Conservation (phyloP, 768 basidiomycete species). For the Leccinum boreale region DNA sequence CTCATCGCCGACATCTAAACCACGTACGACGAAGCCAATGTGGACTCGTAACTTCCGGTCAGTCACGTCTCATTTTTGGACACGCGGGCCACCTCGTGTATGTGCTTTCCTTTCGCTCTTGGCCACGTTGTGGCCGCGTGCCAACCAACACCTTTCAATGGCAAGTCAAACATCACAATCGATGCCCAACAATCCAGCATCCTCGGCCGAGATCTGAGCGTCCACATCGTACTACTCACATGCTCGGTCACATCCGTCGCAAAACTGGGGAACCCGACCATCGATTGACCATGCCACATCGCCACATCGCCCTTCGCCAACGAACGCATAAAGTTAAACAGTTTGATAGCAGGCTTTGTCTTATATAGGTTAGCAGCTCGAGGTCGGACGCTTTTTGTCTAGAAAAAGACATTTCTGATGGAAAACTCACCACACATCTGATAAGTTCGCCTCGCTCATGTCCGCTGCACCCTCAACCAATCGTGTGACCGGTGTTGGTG, state of each 20-base stretch:
- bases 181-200: conserved; percentile 37
- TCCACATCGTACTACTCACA: conserved; percentile 35
- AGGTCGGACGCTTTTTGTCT: conserved; percentile 28
- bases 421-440: conserved; percentile 28
- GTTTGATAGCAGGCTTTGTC: conserved; percentile 33
- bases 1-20: not conserved
- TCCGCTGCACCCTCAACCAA: conserved; percentile 13
- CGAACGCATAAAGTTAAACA: conserved; percentile 27
- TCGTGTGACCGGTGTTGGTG: conserved; percentile 16
- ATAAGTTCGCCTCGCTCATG: conserved; percentile 21
- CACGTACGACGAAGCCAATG: not conserved
- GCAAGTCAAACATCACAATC: conserved; percentile 19
- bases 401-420: conserved; percentile 23
- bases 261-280: conserved; percentile 11
- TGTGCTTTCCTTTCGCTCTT: not conserved
- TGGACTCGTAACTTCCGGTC: not conserved
- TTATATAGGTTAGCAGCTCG: conserved; percentile 13
- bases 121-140: not conserved
- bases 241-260: conserved; percentile 26
- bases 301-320: conserved; percentile 18
- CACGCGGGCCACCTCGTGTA: not conserved
- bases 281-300: not conserved
- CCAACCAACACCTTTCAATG: not conserved
- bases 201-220: conserved; percentile 23
- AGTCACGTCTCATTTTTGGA: not conserved